A percentile compares a stretch with the other conserved stretches of the same genome.
Evolutionary conservation across 371 early-diverging fungal species (phyloP).

Genomic region (Mucor circinelloides): DNA sequence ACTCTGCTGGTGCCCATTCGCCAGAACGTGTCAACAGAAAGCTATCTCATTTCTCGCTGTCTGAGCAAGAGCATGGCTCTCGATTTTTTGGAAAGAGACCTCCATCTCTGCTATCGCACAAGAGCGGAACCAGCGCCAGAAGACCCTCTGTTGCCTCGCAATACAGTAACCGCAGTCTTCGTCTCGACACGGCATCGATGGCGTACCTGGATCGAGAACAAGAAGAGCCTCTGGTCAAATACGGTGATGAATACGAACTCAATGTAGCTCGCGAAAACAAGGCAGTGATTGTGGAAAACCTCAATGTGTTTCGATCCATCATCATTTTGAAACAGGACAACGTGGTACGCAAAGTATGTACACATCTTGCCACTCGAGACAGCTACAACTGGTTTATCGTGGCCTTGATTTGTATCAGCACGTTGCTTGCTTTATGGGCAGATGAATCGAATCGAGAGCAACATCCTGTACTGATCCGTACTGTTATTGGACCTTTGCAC

Average conservation of each 20-base stretch:
- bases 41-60: neutral
- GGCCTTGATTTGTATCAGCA: conserved; percentile 39
- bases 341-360: conserved; percentile 18
- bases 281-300: conserved; percentile 33
- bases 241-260: conserved; percentile 40
- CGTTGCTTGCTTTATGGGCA: conserved; percentile 40
- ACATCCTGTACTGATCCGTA: neutral
- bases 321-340: conserved; percentile 22
- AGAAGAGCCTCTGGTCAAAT: conserved; percentile 29
- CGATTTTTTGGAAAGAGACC: neutral
- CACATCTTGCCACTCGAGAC: neutral
- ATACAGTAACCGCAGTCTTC: neutral
- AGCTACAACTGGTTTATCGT: conserved; percentile 44
- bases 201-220: neutral
- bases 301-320: conserved; percentile 28
- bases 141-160: neutral
- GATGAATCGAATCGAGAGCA: conserved; percentile 28
- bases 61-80: neutral
- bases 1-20: neutral
- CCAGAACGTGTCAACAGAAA: neutral
- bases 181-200: neutral
- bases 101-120: neutral
- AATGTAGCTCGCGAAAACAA: conserved; percentile 43
- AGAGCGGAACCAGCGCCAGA: neutral
- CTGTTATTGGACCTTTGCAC: conserved; percentile 35